These are phyloP conservation scores for Sugiyamaella marilandica DNA, from an alignment of 805 yeast genomes.

Conservation along the genomic window DNA sequence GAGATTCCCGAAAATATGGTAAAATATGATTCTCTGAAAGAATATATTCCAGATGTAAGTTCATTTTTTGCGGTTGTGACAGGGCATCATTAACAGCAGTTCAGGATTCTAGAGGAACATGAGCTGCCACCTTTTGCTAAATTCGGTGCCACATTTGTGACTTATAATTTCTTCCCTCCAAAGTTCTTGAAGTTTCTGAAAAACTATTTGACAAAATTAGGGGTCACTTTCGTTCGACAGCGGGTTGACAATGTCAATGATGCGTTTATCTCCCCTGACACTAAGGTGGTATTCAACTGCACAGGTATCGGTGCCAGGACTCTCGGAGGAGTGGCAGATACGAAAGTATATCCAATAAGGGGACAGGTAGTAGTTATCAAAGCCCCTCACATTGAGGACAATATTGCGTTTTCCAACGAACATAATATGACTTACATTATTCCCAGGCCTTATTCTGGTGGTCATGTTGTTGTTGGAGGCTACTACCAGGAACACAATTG, in stretches of 20 bases:
- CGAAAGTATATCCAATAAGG: slow-evolving; percentile 61
- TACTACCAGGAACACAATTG: slow-evolving; percentile 60
- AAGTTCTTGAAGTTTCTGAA: slow-evolving; percentile 47
- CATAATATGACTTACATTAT: slow-evolving; percentile 62
- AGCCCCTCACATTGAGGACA: slow-evolving; percentile 63
- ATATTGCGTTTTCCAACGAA: slow-evolving; percentile 38
- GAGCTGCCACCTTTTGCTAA: slow-evolving; percentile 49
- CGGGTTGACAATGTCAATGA: slow-evolving; percentile 52
- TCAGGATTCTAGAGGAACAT: slow-evolving; percentile 29
- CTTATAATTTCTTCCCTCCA: slow-evolving; percentile 75
- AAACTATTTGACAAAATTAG: slow-evolving; percentile 40
- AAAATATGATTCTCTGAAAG: slow-evolving; percentile 44
- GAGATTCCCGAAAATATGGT: slow-evolving; percentile 36
- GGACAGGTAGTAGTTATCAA: slow-evolving; percentile 74
- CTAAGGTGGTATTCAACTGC: slow-evolving; percentile 63
- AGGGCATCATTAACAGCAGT: neutral
- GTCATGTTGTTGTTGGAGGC: slow-evolving; percentile 72
- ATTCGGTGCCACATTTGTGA: slow-evolving; percentile 50
- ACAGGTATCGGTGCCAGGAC: slow-evolving; percentile 65
- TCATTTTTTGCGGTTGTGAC: too few relatives aligned
- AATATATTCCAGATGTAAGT: slow-evolving; percentile 43
- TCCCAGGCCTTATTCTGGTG: slow-evolving; percentile 63
- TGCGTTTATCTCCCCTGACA: slow-evolving; percentile 35
- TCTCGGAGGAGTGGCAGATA: slow-evolving; percentile 63
- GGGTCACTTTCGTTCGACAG: slow-evolving; percentile 48